Evolutionary conservation across 495 filamentous ascomycete genomes (phyloP).

Genomic region (Astrocystis sublimbata): DNA sequence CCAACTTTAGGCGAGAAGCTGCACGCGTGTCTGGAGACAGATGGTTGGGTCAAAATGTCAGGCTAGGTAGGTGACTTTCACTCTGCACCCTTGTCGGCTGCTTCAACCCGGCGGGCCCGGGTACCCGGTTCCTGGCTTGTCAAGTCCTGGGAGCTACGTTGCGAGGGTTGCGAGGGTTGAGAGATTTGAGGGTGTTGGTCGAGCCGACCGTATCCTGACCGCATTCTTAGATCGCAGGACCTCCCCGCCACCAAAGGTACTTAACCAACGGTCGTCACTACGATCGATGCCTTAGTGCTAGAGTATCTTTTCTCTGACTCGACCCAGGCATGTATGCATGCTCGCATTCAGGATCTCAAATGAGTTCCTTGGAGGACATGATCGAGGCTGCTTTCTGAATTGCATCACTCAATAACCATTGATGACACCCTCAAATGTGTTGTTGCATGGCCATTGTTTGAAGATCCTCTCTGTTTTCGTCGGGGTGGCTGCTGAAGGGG

Average conservation of each 20-base stretch:
- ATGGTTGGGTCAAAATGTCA: neutral
- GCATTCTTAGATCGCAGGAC: conserved; percentile 13
- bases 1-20: conserved; percentile 6
- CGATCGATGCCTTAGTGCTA: neutral
- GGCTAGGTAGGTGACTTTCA: neutral
- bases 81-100: conserved; percentile 3
- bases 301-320: neutral
- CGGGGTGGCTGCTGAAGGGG: conserved; percentile 18
- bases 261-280: neutral
- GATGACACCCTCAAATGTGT: neutral
- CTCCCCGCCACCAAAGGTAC: conserved; percentile 9
- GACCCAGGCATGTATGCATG: neutral
- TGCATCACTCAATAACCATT: neutral
- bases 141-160: neutral
- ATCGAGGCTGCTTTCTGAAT: neutral
- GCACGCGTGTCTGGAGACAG: conserved; percentile 6
- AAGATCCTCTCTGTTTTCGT: conserved; percentile 14
- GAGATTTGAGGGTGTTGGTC: conserved; percentile 12
- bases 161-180: neutral
- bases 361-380: neutral
- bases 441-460: conserved; percentile 1
- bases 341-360: too few species aligned
- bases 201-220: conserved; percentile 13
- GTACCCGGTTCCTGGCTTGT: conserved; percentile 14
- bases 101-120: conserved; percentile 9